Conservation (phyloP, 371 early-diverging fungal species). For the Lichtheimia corymbifera region DNA sequence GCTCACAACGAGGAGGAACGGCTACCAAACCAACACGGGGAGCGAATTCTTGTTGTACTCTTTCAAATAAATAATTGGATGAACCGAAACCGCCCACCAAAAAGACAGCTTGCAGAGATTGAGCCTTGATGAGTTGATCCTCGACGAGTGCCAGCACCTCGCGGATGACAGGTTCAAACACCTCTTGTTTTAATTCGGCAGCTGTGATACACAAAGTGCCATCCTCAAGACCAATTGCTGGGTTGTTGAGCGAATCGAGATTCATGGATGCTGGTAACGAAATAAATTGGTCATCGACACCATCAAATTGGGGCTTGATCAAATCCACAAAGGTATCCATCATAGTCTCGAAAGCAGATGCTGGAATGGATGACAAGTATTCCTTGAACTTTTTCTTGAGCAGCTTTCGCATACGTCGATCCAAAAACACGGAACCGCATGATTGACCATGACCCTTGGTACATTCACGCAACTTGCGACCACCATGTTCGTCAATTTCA, state of each 20-base stretch:
- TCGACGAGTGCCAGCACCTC: conserved; percentile 44
- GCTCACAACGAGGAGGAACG: conserved; percentile 51
- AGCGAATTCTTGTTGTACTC: conserved; percentile 37
- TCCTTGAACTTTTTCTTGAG: conserved; percentile 50
- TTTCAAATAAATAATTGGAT: conserved; percentile 56
- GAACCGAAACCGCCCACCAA: conserved; percentile 66
- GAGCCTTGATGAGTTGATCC: conserved; percentile 43
- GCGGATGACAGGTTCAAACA: conserved; percentile 49
- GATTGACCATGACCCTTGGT: conserved; percentile 62
- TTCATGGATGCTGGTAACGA: conserved; percentile 50
- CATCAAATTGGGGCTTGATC: conserved; percentile 59
- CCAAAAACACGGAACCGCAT: conserved; percentile 59
- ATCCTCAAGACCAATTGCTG: conserved; percentile 55
- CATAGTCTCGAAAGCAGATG: conserved; percentile 55
- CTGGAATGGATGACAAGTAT: conserved; percentile 50
- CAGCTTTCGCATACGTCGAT: conserved; percentile 58
- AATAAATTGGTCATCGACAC: conserved; percentile 52
- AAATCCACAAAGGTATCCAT: conserved; percentile 55
- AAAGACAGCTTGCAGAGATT: conserved; percentile 48
- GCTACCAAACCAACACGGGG: conserved; percentile 43
- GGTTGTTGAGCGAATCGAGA: conserved; percentile 47
- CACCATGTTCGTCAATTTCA: conserved; percentile 33
- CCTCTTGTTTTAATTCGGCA: conserved; percentile 48
- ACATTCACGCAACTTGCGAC: conserved; percentile 50
- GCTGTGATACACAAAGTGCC: conserved; percentile 51